Evolutionary conservation across 2,329 filamentous ascomycete genomes (phyloP).

Genomic region (Chlorencoelia australis): DNA sequence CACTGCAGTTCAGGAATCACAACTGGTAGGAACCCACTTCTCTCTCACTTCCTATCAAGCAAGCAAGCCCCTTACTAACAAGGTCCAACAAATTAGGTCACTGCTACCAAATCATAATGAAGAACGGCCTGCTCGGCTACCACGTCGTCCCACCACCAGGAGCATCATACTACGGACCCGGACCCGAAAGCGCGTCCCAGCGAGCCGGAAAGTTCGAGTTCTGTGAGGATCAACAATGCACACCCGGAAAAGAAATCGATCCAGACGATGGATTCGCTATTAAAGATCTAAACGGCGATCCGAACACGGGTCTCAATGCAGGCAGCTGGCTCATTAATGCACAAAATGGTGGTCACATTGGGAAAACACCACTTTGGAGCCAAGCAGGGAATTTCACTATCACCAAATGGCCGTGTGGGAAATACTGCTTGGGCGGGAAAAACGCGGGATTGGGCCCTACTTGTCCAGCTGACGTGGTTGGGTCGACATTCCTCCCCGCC

Average conservation of each 20-base stretch:
- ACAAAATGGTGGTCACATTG: neutral
- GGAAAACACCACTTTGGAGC: neutral
- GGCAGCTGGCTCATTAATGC: neutral
- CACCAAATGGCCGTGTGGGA: slow-evolving; percentile 1
- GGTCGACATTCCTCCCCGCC: neutral
- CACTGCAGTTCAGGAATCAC: no score
- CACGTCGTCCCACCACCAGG: no score
- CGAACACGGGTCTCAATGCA: neutral
- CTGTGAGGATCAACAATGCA: neutral
- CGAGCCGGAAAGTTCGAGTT: slow-evolving; percentile 1
- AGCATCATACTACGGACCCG: no score
- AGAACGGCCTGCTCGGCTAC: slow-evolving; percentile 1
- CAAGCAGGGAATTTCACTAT: neutral
- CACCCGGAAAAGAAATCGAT: neutral
- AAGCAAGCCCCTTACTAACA: no score
- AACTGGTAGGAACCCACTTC: no score
- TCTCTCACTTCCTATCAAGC: no score
- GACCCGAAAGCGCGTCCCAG: neutral
- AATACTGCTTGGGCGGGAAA: neutral
- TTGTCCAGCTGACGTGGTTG: neutral
- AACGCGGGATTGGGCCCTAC: neutral
- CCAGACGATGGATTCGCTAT: neutral
- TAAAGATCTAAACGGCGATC: neutral
- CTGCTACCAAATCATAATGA: neutral
- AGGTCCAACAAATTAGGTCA: no score